phyloP scores from a whole-genome alignment of 1,139 yeast species.

The Candida tropicalis region DNA sequence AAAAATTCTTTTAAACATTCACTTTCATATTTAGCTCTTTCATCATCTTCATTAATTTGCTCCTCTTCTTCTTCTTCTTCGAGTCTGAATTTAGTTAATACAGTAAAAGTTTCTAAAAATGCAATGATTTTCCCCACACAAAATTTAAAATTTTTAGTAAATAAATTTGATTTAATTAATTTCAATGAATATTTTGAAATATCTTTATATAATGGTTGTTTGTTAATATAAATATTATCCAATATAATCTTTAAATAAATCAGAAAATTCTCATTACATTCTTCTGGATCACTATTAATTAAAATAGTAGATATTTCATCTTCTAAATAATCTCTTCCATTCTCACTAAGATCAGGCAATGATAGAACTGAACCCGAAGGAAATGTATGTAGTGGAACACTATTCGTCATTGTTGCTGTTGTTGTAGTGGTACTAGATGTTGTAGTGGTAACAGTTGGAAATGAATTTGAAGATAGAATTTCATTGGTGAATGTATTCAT shows the following conservation, averaged over 20 bases:
- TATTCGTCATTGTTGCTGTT: background rate
- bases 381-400: constrained; percentile 4
- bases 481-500: background rate
- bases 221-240: constrained; percentile 28
- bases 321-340: constrained; percentile 15
- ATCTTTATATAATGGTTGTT: constrained; percentile 19
- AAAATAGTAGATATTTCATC: constrained; percentile 26
- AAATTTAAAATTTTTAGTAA: constrained; percentile 37
- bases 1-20: constrained; percentile 39
- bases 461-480: background rate
- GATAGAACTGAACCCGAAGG: constrained; percentile 4
- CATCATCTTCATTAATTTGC: constrained; percentile 10
- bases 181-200: constrained; percentile 39
- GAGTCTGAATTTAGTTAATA: constrained; percentile 19
- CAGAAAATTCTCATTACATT: constrained; percentile 44
- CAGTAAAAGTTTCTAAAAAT: constrained; percentile 33
- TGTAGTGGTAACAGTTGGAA: background rate
- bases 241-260: constrained; percentile 37
- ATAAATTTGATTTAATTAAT: constrained; percentile 42
- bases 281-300: constrained; percentile 43
- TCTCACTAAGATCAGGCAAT: background rate
- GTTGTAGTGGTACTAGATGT: background rate
- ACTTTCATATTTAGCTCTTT: constrained; percentile 22
- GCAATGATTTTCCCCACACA: constrained; percentile 47
- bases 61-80: constrained; percentile 10